phyloP scores from a whole-genome alignment of 176 grass and related monocot genomes.

The Ensete ventricosum region DNA sequence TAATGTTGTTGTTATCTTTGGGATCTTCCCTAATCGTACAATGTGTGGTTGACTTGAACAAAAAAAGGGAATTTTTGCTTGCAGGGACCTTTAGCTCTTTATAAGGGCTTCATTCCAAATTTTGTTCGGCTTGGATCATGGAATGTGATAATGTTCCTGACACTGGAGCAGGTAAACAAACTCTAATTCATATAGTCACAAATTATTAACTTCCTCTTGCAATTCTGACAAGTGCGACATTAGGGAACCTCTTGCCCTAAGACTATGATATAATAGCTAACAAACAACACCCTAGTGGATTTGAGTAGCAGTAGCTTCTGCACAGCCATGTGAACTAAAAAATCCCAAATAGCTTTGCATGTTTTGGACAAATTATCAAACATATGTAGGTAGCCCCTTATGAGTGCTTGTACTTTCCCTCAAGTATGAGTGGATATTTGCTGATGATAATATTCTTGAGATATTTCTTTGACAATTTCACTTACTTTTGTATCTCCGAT shows the following conservation, averaged over 20 bases:
- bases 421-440: neutral
- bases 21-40: neutral
- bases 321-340: neutral
- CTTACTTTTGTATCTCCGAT: neutral
- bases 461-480: neutral
- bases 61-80: conserved; percentile 7
- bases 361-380: too few species aligned
- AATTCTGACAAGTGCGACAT: neutral
- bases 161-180: conserved; percentile 74
- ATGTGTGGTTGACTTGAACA: neutral
- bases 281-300: neutral
- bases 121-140: conserved; percentile 91
- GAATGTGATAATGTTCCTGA: conserved; percentile 99
- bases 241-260: neutral
- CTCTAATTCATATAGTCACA: neutral
- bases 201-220: neutral
- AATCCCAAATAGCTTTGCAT: too few species aligned
- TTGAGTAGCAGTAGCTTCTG: neutral
- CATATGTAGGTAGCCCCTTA: neutral
- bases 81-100: conserved; percentile 82
- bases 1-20: neutral
- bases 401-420: neutral
- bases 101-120: conserved; percentile 85
- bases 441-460: neutral
- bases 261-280: neutral